A percentile compares a stretch with the other conserved stretches of the same genome.
Evolutionary conservation across 495 filamentous ascomycete species (phyloP).

Genomic region (Clohesyomyces aquaticus): DNA sequence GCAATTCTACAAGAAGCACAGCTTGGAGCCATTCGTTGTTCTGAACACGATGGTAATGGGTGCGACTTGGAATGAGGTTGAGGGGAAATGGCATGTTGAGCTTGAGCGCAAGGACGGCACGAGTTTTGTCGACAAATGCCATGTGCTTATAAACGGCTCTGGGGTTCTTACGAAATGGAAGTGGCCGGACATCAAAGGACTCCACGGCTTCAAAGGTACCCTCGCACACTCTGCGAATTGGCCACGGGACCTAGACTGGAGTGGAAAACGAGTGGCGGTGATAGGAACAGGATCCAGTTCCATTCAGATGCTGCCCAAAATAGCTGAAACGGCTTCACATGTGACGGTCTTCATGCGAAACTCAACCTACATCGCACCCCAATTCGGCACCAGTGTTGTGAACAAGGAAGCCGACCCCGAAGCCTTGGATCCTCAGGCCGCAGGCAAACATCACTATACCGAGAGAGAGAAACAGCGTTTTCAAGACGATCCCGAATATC

Average conservation of each 20-base stretch:
- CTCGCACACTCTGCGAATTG: conserved; percentile 27
- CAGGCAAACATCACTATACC: conserved; percentile 9
- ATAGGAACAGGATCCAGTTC: conserved; percentile 18
- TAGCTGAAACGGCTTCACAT: conserved; percentile 7
- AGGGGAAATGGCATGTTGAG: conserved; percentile 17
- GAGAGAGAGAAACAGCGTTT: conserved; percentile 20
- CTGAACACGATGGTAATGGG: conserved; percentile 10
- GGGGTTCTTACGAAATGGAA: conserved; percentile 29
- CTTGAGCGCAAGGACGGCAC: conserved; percentile 9
- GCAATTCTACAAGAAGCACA: conserved; percentile 11
- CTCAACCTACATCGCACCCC: conserved; percentile 19
- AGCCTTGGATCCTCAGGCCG: conserved; percentile 11
- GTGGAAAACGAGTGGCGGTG: conserved; percentile 21
- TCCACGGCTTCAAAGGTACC: conserved; percentile 28
- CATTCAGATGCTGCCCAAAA: conserved; percentile 19
- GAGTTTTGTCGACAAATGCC: not conserved
- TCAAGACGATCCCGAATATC: conserved; percentile 13
- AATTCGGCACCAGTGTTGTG: conserved; percentile 4
- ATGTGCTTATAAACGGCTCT: conserved; percentile 15
- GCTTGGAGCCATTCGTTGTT: conserved; percentile 7
- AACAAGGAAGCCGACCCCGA: conserved; percentile 11
- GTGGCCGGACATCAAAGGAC: conserved; percentile 24
- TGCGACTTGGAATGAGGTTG: conserved; percentile 15
- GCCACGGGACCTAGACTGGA: conserved; percentile 19
- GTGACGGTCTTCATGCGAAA: conserved; percentile 20